A percentile compares a stretch with the other conserved stretches of the same genome.
These are phyloP conservation scores for Pythium aquatile DNA, from an alignment of 352 stramenopile species.

Conservation along the genomic window DNA sequence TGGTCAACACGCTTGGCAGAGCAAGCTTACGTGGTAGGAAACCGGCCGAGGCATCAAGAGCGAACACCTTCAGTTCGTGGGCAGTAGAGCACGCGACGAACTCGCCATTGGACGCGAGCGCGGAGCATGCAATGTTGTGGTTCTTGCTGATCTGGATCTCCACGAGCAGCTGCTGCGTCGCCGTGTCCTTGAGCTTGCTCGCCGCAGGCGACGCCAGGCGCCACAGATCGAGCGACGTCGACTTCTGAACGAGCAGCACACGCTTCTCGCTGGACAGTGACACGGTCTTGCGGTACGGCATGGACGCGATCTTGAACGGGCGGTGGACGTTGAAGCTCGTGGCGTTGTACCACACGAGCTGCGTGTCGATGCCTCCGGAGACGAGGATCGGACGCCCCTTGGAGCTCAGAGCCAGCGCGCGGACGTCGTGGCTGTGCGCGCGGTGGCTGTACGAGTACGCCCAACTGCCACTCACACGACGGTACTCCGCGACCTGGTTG, in stretches of 20 bases:
- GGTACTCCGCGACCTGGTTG: conserved; percentile 90
- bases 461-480: conserved; percentile 57
- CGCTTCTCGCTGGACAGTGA: conserved; percentile 64
- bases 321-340: conserved; percentile 81
- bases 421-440: conserved; percentile 90
- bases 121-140: conserved; percentile 83
- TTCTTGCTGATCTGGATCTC: conserved; percentile 74
- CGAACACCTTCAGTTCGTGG: conserved; percentile 88
- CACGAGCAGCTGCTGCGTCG: conserved; percentile 69
- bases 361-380: conserved; percentile 92
- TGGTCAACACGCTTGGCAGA: conserved; percentile 33
- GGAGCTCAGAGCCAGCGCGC: conserved; percentile 73
- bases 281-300: conserved; percentile 72
- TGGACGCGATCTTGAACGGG: conserved; percentile 89
- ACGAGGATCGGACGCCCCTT: conserved; percentile 69
- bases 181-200: conserved; percentile 22
- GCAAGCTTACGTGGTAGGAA: conserved; percentile 62
- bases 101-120: conserved; percentile 77
- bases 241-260: conserved; percentile 73
- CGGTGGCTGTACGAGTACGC: conserved; percentile 87
- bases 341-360: conserved; percentile 90
- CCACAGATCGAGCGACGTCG: conserved; percentile 75
- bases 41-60: conserved; percentile 44
- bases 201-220: conserved; percentile 36
- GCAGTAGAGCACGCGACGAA: conserved; percentile 88